Evolutionary conservation across 352 stramenopile species (phyloP), one percentile per base, ranked within the genome.

Genomic region (Globisporangium nunn): DNA sequence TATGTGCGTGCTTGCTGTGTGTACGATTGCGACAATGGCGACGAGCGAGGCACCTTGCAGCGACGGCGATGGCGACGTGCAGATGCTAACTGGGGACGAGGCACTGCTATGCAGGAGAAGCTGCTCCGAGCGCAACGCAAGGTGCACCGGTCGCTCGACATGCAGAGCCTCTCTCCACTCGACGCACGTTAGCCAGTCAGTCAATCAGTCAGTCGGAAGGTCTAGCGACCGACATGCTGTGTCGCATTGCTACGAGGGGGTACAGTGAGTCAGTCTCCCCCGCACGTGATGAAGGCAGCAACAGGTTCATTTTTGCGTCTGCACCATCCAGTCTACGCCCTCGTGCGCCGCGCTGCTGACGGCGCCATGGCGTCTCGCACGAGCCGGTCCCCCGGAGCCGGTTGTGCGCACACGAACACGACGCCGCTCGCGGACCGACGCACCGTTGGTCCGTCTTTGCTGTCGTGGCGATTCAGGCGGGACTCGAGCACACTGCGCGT

Each of bases 401-500:
- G 63, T 17, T 78, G 67, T 23, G 66, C 44, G 7, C 53, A 41
- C 28, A 78, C 70, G 14, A 70, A 85, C 50, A 91, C 62, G 18
- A 85, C 68, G 2, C 76, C 75, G 59, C 58, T 81, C 12, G 62
- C 44, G 3, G 81, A 91, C 0, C 81, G 68, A 15, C 67, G 67
- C 23, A 89, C 76, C 4, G 77, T 56, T 0, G 78, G 76, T 47
- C 81, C 75, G 45, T 86, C 68, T 17, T 60, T 63, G 52, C 72
- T 86, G 6, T 61, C 63, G 53, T 91, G 78, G 8, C 76, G 78
- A 51, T 91, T 91, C 35, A 88, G 39, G 15, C 81, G 71, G 15
- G 62, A 62, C 52, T 84, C 64, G 61, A 84, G 68, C 31, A 85
- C 64, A 40, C 54, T 69, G 14, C 76, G 72, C 17, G 71, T 73